A percentile compares a stretch with the other conserved stretches of the same genome.
Conservation (phyloP, 768 basidiomycete species). For the Ephemerocybe angulata region DNA sequence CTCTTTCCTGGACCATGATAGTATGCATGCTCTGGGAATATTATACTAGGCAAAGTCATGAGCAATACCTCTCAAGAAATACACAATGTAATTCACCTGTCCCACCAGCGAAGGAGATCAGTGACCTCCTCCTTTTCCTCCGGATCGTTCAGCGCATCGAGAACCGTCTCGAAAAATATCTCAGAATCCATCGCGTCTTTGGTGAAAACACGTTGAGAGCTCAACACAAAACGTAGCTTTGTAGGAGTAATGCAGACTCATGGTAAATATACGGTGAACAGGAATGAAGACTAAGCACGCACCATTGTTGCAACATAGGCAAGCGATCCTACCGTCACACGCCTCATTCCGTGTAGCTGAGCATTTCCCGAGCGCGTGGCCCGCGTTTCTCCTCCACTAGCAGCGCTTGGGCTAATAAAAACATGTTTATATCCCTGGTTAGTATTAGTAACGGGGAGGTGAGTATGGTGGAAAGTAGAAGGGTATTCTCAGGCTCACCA, state of each 20-base stretch:
- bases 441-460: too few relatives aligned
- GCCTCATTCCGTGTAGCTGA: slow-evolving; percentile 11
- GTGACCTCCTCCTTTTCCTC: slow-evolving; percentile 8
- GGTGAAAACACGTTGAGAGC: slow-evolving; percentile 2
- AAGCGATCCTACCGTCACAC: slow-evolving; percentile 10
- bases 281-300: too few relatives aligned
- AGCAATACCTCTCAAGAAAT: too few relatives aligned
- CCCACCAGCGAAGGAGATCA: slow-evolving; percentile 12
- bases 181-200: slow-evolving; percentile 8
- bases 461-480: too few relatives aligned
- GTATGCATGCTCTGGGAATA: too few relatives aligned
- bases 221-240: background rate
- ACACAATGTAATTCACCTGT: too few relatives aligned
- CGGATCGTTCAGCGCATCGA: slow-evolving; percentile 8
- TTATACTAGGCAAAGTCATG: too few relatives aligned
- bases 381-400: background rate
- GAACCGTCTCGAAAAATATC: slow-evolving; percentile 9
- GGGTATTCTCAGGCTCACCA: background rate
- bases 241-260: background rate
- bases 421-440: background rate
- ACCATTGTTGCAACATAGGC: slow-evolving; percentile 15
- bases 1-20: too few relatives aligned
- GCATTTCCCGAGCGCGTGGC: slow-evolving; percentile 4
- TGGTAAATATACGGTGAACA: background rate
- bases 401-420: slow-evolving; percentile 1